Conservation (phyloP, 148 eudicot genomes). For the Pouteria glomerata region DNA sequence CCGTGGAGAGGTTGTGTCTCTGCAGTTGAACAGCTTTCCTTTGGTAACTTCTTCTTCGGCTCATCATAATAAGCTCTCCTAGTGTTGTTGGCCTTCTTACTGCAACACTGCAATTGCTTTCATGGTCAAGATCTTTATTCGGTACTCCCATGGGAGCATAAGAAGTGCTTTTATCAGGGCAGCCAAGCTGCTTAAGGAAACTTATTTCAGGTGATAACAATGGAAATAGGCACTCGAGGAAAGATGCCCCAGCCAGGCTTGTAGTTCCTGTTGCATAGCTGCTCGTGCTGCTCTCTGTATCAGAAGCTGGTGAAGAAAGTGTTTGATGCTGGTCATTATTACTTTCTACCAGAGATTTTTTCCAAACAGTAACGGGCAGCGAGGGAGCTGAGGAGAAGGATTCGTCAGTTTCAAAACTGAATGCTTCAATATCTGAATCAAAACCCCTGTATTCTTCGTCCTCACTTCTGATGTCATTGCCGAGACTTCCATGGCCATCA, state of each 20-base stretch:
- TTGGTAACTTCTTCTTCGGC: conserved; percentile 58
- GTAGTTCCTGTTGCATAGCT: conserved; percentile 43
- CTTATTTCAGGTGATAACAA: conserved; percentile 39
- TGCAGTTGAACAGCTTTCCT: conserved; percentile 47
- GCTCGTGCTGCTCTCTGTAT: conserved; percentile 29
- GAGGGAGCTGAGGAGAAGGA: conserved; percentile 45
- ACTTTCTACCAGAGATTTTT: conserved; percentile 4
- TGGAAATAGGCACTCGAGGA: conserved; percentile 79
- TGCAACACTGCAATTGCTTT: conserved; percentile 28
- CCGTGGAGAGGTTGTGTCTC: conserved; percentile 39
- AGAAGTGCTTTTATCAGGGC: conserved; percentile 19
- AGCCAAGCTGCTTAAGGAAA: conserved; percentile 23
- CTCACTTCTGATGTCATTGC: conserved; percentile 5
- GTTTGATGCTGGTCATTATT: conserved; percentile 17
- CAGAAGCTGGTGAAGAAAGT: conserved; percentile 44
- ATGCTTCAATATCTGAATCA: conserved; percentile 38
- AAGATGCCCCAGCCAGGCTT: conserved; percentile 56
- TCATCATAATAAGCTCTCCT: conserved; percentile 83
- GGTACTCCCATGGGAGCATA: conserved; percentile 17
- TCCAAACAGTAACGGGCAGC: too few relatives aligned
- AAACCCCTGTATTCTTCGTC: conserved; percentile 33
- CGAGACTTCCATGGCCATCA: conserved; percentile 18
- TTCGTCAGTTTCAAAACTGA: conserved; percentile 30
- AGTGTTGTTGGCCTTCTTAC: conserved; percentile 60
- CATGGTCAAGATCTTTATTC: conserved; percentile 16